phyloP scores from a whole-genome alignment of 306 rosid genomes.

The Corylus americana region DNA sequence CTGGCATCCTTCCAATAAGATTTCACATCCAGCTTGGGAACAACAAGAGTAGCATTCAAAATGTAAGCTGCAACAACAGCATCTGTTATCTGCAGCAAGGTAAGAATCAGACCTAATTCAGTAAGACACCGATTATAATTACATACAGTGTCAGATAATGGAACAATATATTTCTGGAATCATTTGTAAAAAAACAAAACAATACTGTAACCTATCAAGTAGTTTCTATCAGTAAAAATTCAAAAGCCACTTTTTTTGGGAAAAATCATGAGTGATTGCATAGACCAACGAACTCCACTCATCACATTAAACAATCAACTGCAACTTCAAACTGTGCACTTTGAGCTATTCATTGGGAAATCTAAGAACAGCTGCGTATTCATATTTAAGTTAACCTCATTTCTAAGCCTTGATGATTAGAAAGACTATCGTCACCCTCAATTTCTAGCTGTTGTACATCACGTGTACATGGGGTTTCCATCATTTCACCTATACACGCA shows the following conservation, averaged over 20 bases:
- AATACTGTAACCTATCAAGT: not conserved
- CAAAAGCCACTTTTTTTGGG: not conserved
- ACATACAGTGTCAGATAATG: not conserved
- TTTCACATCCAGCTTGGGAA: constrained; percentile 85
- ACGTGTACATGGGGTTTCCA: too few species aligned
- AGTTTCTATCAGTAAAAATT: not conserved
- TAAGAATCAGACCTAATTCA: constrained; percentile 13
- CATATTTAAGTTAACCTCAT: too few species aligned
- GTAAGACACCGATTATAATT: constrained; percentile 7
- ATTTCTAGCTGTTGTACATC: too few species aligned
- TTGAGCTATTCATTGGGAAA: not conserved
- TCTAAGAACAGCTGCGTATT: too few species aligned
- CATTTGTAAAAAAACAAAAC: constrained; percentile 3
- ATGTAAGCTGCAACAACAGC: constrained; percentile 92
- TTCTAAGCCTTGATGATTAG: too few species aligned
- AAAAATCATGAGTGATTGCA: not conserved
- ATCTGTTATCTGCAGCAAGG: constrained; percentile 70
- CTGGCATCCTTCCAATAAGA: constrained; percentile 91
- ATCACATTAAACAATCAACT: not conserved
- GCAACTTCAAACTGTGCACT: not conserved
- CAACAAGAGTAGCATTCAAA: constrained; percentile 85
- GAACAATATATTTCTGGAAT: not conserved
- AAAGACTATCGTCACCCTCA: too few species aligned
- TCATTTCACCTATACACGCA: not conserved
- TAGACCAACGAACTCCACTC: not conserved